Evolutionary conservation across 2,329 filamentous ascomycete genomes (phyloP), one percentile per base, ranked within the genome.

Genomic region (Coniochaeta sp.): DNA sequence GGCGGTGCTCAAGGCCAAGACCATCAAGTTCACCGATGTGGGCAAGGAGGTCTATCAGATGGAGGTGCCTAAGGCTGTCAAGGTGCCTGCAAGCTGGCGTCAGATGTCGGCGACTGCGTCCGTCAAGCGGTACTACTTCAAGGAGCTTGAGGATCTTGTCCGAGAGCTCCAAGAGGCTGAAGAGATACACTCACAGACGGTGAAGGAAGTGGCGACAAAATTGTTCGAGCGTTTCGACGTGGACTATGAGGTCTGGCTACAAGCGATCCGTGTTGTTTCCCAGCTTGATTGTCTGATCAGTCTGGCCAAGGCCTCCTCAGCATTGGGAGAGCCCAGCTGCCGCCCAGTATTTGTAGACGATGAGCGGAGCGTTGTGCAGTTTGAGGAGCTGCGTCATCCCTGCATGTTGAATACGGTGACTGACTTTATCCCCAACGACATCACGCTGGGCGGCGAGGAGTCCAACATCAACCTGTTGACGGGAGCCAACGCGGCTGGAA

Each of bases 11-110:
- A 88, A 86, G 55, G 90, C 86, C 53, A 87, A 79, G 57, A 78
- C 79, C 0, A 78, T 92, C 55, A 84, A 84, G 63, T 94, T 85
- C 60, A 83, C 83, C 26, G 89, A 97, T 63, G 87, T 95, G 7
- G 94, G 94, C 55, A 99, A 99, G 66, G 94, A 99, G 63, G 89
- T 99, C 50, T 97, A 95, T 70, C 92, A 99, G 69, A 77, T 99
- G 10, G 94, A 99, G 66, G 86, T 89, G 0, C 92, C 94, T 0
- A 95, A 94, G 67, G 72, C 74, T 1, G 74, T 89, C 63, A 96
- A 95, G 67, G 83, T 99, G 2, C 94, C 94, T 0, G 87, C 87
- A 58, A 82, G 75, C 60, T 99, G 94, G 91, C 85, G 91, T 56
- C 92, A 97, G 64, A 96, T 97, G 91, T 97, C 94, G 4, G 87